Base-by-base conservation (phyloP, 73 alveolate genomes). In the Paraurostyla sp. region DNA sequence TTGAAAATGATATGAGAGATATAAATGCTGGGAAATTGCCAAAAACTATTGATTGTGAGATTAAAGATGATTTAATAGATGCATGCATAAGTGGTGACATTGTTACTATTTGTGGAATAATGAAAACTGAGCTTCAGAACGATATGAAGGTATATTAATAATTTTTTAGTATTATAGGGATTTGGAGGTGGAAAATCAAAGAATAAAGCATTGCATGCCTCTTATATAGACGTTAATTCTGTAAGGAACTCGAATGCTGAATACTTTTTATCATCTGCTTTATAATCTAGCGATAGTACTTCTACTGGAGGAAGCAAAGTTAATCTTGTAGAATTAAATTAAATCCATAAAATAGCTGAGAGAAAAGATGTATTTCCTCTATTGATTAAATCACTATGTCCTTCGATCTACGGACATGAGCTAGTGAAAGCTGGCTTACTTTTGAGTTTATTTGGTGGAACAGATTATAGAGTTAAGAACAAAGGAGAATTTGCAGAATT, bases 361-460 rank as follows among this genome's bases (percentile, higher is more conserved):
- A 58, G 92, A 9, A 63, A 43, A 11, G 93, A 88, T 65, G 11
- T 94, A 22, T 92, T 94, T 75, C 90, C 95, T 0, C 51, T 89
- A 42, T 89, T 94, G 27, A 91, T 94, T 0, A 94, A 94, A 76
- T 69, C 91, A 11, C 78, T 92, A 30, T 96, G 99, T 85, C 97
- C 97, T 0, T 63, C 93, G 0, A 96, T 96, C 22, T 96, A 83
- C 73, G 99, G 99, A 23, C 97, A 94, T 65, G 99, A 96, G 41
- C 81, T 94, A 2, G 97, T 94, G 7, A 96, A 96, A 68, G 94
- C 97, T 22, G 99, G 99, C 9, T 75, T 96, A 48, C 56, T 96
- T 0, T 88, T 96, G 16, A 75, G 94, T 25, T 50, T 96, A 0
- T 83, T 94, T 36, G 99, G 99, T 29, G 99, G 99, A 22, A 85